A percentile compares a stretch with the other conserved stretches of the same genome.
Conservation (phyloP, 164 flowering plant species). For the Magnolia officinalis region DNA sequence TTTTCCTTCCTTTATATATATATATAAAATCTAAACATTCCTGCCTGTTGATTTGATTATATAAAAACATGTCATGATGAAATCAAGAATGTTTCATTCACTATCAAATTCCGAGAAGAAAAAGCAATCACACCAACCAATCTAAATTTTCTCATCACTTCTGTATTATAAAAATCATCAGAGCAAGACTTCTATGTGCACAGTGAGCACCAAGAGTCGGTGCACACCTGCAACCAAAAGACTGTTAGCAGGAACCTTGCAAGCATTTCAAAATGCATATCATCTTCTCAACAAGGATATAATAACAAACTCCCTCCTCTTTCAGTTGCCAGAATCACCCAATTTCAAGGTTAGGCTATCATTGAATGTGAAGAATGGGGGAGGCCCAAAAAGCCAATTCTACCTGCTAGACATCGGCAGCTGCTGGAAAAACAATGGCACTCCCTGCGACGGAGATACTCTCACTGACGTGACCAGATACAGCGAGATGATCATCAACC, state of each 20-base stretch:
- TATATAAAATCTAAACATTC: too few species aligned
- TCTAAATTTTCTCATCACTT: too few species aligned
- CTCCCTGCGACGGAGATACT: slow-evolving; percentile 66
- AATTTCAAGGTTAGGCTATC: slow-evolving; percentile 64
- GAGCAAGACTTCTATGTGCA: neutral
- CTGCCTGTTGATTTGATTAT: too few species aligned
- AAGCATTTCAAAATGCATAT: neutral
- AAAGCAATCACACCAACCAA: too few species aligned
- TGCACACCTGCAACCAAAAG: neutral
- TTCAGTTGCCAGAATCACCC: slow-evolving; percentile 72
- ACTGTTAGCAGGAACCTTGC: neutral
- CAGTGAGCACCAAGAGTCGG: neutral
- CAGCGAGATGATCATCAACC: slow-evolving; percentile 87
- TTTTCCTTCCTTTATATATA: too few species aligned
- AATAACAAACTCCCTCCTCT: neutral
- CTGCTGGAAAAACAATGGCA: slow-evolving; percentile 84
- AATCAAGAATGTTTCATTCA: too few species aligned
- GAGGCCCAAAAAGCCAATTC: slow-evolving; percentile 79
- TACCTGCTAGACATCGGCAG: slow-evolving; percentile 75
- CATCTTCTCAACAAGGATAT: neutral
- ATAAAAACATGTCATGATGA: too few species aligned
- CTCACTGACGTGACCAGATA: slow-evolving; percentile 74
- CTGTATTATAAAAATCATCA: neutral
- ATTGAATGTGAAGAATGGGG: slow-evolving; percentile 65
- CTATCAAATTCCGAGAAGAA: too few species aligned